These are phyloP conservation scores for Clonostachys rosea DNA, from an alignment of 2,329 filamentous ascomycete species.

Conservation along the genomic window DNA sequence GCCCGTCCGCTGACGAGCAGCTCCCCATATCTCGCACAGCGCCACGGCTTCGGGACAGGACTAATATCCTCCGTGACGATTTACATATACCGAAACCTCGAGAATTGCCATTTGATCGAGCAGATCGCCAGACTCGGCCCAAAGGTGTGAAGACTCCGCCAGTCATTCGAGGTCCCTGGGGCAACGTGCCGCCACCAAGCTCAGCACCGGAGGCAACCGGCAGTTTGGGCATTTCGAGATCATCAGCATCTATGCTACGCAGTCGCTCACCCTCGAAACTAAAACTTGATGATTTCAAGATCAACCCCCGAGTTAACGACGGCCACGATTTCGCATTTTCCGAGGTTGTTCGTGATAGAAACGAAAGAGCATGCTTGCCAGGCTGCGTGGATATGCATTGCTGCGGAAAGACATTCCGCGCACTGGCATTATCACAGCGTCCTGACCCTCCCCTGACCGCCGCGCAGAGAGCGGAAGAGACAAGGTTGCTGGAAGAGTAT, in stretches of 20 bases:
- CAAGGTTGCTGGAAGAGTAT: conserved; percentile 48
- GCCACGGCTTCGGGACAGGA: conserved; percentile 11
- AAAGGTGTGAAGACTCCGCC: background rate
- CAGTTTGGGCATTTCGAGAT: too few relatives aligned
- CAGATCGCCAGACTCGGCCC: background rate
- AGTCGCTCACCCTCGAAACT: conserved; percentile 35
- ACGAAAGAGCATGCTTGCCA: conserved; percentile 64
- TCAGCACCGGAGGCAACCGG: too few relatives aligned
- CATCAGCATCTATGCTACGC: too few relatives aligned
- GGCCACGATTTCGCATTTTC: conserved; percentile 69
- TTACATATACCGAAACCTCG: conserved; percentile 31
- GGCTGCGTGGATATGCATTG: conserved; percentile 74
- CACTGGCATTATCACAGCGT: conserved; percentile 54
- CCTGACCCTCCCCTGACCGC: conserved; percentile 27
- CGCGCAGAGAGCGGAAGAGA: conserved; percentile 32
- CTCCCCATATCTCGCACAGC: conserved; percentile 15
- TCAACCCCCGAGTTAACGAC: conserved; percentile 70
- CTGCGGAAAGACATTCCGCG: conserved; percentile 67
- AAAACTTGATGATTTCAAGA: conserved; percentile 69
- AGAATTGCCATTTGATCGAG: conserved; percentile 29
- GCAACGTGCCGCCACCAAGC: too few relatives aligned
- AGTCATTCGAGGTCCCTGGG: background rate
- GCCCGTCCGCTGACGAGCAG: conserved; percentile 11
- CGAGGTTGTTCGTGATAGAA: conserved; percentile 68
- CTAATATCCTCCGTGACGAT: conserved; percentile 10